These are phyloP conservation scores for Ramularia collo-cygni DNA, from an alignment of 2,329 filamentous ascomycete species.

Conservation along the genomic window DNA sequence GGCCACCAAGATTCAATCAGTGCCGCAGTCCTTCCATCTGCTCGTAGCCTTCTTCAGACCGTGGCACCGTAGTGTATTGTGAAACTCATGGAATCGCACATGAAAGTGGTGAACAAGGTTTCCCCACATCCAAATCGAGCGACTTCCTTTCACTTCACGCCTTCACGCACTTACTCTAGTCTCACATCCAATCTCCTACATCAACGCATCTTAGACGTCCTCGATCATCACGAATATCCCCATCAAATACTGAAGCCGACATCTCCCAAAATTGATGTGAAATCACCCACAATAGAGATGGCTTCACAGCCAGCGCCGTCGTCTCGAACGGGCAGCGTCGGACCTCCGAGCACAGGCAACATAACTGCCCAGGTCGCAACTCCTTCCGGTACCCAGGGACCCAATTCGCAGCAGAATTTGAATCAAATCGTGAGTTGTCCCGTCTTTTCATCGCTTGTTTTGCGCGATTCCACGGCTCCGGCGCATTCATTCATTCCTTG, in stretches of 20 bases:
- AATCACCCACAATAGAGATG: conserved; percentile 22
- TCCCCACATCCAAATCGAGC: too few species aligned
- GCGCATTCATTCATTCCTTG: not conserved
- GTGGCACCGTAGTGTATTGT: too few species aligned
- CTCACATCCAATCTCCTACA: not conserved
- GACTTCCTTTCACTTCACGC: too few species aligned
- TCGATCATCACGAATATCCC: not conserved
- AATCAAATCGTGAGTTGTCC: conserved; percentile 80
- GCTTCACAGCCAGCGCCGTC: conserved; percentile 31
- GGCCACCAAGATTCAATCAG: too few species aligned
- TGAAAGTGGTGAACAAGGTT: too few species aligned
- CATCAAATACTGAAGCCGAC: not conserved
- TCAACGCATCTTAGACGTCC: too few species aligned
- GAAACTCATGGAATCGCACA: too few species aligned
- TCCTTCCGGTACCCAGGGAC: conserved; percentile 38
- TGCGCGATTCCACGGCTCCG: not conserved
- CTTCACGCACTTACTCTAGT: too few species aligned
- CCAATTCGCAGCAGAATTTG: conserved; percentile 77
- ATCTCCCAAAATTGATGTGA: conserved; percentile 10
- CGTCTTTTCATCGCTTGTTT: not conserved
- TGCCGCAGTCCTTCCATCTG: too few species aligned
- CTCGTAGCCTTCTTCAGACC: too few species aligned
- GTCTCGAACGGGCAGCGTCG: conserved; percentile 31
- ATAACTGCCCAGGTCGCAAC: conserved; percentile 40
- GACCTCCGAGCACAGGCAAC: conserved; percentile 30